Evolutionary conservation across 73 alveolate species (phyloP).

Genomic region (Paramecium tetraurelia): DNA sequence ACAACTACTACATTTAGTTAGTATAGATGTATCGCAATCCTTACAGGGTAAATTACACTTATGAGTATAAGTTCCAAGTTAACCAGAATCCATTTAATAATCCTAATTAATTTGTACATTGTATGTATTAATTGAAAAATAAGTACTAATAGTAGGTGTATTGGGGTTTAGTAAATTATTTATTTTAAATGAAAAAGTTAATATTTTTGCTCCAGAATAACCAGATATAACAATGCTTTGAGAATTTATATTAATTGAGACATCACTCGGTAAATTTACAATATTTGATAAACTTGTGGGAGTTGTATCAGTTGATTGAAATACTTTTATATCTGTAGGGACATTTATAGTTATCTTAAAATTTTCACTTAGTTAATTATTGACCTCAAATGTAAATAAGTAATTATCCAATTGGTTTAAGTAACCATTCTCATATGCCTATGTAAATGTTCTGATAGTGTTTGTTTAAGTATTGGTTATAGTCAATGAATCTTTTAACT

Average conservation of each 20-base stretch:
- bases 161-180: background rate
- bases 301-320: background rate
- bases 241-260: background rate
- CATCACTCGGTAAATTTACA: background rate
- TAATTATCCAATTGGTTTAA: background rate
- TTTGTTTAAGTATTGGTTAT: background rate
- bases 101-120: background rate
- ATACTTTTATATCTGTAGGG: background rate
- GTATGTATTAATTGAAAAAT: background rate
- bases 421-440: background rate
- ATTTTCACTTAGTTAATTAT: background rate
- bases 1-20: background rate
- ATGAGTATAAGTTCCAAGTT: background rate
- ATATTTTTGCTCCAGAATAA: background rate
- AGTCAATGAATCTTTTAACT: background rate
- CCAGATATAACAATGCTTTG: background rate
- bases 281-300: background rate
- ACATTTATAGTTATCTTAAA: background rate
- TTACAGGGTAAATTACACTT: background rate
- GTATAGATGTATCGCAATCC: background rate
- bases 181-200: background rate
- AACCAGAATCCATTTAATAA: background rate
- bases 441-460: background rate
- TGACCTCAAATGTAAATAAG: background rate
- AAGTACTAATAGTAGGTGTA: background rate